Percentiles rank a stretch among this genome's conserved stretches.
Conservation (phyloP, 441 rosid species). For the Adansonia madagascariensis region DNA sequence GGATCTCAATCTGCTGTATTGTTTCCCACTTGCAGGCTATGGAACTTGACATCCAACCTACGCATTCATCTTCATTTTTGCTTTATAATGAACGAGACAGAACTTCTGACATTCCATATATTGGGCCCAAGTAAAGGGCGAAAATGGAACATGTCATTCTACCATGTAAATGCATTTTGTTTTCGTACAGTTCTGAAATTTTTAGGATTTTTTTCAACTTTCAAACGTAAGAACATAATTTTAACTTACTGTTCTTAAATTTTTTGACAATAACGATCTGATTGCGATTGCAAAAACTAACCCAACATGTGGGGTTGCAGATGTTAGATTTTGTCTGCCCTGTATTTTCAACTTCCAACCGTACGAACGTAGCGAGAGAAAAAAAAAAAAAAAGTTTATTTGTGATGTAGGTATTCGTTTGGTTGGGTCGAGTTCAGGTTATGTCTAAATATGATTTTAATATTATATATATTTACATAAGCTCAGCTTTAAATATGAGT, state of each 20-base stretch:
- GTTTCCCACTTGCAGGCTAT: constrained; percentile 24
- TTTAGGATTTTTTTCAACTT: not conserved
- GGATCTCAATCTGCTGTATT: not conserved
- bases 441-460: too few relatives aligned
- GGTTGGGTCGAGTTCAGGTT: too few relatives aligned
- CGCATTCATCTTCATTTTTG: constrained; percentile 32
- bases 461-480: too few relatives aligned
- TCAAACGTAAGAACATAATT: not conserved
- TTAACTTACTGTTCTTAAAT: not conserved
- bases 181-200: not conserved
- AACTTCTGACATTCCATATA: constrained; percentile 20
- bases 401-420: too few relatives aligned
- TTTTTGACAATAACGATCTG: not conserved
- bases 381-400: not conserved
- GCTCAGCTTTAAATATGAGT: too few relatives aligned
- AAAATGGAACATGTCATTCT: not conserved
- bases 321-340: not conserved
- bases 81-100: constrained; percentile 34
- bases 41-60: constrained; percentile 33
- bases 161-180: not conserved
- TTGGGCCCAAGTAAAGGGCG: constrained; percentile 24
- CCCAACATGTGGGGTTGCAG: too few relatives aligned
- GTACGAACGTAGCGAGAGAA: not conserved
- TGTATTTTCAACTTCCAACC: not conserved
- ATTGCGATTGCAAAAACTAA: not conserved